Conservation (phyloP, 225 moss, liverwort and hornwort species). For the Physcomitrellopsis africana region DNA sequence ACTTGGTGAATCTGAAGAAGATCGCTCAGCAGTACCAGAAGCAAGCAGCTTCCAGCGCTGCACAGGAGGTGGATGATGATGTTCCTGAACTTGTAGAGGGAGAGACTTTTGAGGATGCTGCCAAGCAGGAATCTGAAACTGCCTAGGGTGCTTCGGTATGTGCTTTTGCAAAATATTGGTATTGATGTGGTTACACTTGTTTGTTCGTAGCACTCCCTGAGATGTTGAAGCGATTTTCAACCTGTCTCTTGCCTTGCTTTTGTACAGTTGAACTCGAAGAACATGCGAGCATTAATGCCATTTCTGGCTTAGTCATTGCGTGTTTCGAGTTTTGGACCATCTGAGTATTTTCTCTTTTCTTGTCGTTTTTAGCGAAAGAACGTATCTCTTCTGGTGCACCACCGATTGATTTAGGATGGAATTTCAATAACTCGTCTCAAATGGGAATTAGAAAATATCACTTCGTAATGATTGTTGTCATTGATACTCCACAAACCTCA, state of each 20-base stretch:
- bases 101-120: conserved; percentile 64
- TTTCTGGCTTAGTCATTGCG: conserved; percentile 18
- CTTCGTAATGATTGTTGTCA: too few relatives aligned
- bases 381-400: too few relatives aligned
- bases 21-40: conserved; percentile 68
- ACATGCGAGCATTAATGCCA: conserved; percentile 30
- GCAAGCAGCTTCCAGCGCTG: conserved; percentile 48
- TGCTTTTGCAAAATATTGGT: conserved; percentile 39
- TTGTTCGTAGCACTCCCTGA: conserved; percentile 17
- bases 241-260: conserved; percentile 32
- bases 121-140: conserved; percentile 55
- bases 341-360: not conserved
- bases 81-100: conserved; percentile 66
- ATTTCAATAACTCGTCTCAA: too few relatives aligned
- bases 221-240: conserved; percentile 38
- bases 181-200: conserved; percentile 27
- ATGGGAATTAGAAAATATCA: too few relatives aligned
- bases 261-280: conserved; percentile 40
- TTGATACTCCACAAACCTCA: too few relatives aligned
- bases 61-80: conserved; percentile 64
- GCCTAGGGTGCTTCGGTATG: conserved; percentile 45
- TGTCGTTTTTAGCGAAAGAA: too few relatives aligned
- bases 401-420: too few relatives aligned
- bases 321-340: conserved; percentile 21
- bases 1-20: conserved; percentile 64